Base-by-base conservation (phyloP, 371 early-diverging fungal species). In the Actinomucor elegans region DNA sequence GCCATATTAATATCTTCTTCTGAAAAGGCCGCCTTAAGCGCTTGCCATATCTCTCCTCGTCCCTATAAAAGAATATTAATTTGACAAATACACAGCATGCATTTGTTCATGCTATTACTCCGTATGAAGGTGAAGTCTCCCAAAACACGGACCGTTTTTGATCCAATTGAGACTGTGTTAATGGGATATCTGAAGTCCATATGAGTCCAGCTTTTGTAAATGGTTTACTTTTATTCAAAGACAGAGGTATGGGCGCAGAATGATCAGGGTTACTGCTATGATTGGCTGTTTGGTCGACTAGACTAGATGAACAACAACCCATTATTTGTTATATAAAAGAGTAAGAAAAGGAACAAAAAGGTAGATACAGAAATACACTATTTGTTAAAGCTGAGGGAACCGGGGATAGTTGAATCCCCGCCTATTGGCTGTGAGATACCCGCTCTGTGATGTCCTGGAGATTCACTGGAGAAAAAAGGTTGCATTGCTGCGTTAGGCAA, bases 71-170 rank as follows among this genome's bases (percentile, higher is more conserved):
- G 14, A 11, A 34, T 21, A 48, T 20, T 12, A 4, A 23, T 27
- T 46, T 48, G 35, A 34, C 12, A 28, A 5, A 21, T 49, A 18
- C 21, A 12, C n/a, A 15, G 26, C 9, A 14, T 38, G 27, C 9
- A 41, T 17, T n/a, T n/a, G n/a, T n/a, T 28, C n/a, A 7, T 2
- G 33, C 11, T 24, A 27, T 33, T 72, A 83, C 85, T 62, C 84
- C 86, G 44, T 86, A 88, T 15, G 58, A 71, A 26, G 89, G 84
- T 35, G 83, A 83, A 12, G 89, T 87, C 24, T 89, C 88, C 90
- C 90, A 90, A 59, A 87, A 90, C n/a, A 72, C 71, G 8, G 66
- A 60, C 18, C 90, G 70, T 55, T 85, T 73, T 28, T 55, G 56
- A 40, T 80, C 64, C 12, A 90, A 59, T 52, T 77, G 59, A 8